Evolutionary conservation across 177 flowering plant species (phyloP).

Genomic region (Vitis hybrid): DNA sequence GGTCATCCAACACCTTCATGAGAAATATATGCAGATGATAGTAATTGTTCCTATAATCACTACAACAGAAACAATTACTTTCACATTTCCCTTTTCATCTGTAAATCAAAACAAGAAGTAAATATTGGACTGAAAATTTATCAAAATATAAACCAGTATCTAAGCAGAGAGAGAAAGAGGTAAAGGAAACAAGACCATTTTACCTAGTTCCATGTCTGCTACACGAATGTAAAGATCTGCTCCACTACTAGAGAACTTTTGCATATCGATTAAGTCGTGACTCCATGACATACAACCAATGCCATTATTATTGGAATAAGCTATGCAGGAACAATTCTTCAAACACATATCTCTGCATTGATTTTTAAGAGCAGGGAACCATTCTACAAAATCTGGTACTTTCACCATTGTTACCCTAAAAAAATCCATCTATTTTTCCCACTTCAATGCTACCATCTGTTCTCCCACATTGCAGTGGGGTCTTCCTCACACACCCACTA

Average conservation of each 20-base stretch:
- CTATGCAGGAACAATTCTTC: constrained; percentile 12
- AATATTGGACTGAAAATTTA: too few species aligned
- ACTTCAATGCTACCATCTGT: too few species aligned
- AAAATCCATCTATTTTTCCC: neutral
- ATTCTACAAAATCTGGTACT: constrained; percentile 1
- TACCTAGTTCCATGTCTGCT: constrained; percentile 2
- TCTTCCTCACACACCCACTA: constrained; percentile 12
- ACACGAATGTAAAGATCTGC: constrained; percentile 3
- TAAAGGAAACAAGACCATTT: too few species aligned
- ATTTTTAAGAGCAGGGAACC: neutral
- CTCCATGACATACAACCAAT: constrained; percentile 13
- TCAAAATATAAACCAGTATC: too few species aligned
- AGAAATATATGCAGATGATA: too few species aligned
- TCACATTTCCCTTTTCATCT: too few species aligned
- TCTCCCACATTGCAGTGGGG: neutral
- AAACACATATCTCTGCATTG: constrained; percentile 7
- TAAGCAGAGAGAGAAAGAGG: too few species aligned
- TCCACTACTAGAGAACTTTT: neutral
- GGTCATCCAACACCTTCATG: too few species aligned
- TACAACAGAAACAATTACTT: too few species aligned
- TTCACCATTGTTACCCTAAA: neutral
- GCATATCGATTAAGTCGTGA: neutral
- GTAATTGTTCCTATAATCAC: too few species aligned
- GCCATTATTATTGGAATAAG: neutral
- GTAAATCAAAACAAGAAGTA: too few species aligned